phyloP scores from a whole-genome alignment of 2,329 filamentous ascomycete genomes.

The Aspergillus sp. region DNA sequence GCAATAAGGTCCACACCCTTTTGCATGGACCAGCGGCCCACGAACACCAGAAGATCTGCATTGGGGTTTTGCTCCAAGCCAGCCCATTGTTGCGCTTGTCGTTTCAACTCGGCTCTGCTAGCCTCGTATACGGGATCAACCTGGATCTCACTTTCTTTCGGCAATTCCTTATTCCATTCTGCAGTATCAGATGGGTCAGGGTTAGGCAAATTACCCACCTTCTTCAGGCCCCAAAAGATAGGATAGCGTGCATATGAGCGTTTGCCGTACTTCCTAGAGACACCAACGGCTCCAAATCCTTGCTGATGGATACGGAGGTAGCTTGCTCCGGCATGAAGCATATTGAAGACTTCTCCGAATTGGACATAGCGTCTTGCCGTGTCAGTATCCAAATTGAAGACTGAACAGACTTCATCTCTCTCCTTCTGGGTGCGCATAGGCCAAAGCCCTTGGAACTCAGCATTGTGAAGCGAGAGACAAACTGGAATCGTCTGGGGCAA shows the following conservation, averaged over 20 bases:
- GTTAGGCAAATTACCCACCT: constrained; percentile 65
- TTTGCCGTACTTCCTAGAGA: constrained; percentile 69
- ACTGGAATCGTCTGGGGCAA: constrained; percentile 64
- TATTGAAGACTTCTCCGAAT: constrained; percentile 69
- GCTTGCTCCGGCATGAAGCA: constrained; percentile 66
- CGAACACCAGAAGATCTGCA: constrained; percentile 68
- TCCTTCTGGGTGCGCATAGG: constrained; percentile 65
- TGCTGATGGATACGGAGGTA: constrained; percentile 68
- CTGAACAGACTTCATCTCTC: constrained; percentile 63
- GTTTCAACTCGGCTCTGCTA: constrained; percentile 55
- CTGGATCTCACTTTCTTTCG: constrained; percentile 51
- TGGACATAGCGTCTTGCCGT: constrained; percentile 64
- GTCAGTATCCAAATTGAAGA: constrained; percentile 63
- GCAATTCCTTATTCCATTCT: constrained; percentile 59
- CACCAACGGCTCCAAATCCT: constrained; percentile 68
- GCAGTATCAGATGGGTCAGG: constrained; percentile 67
- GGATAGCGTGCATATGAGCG: constrained; percentile 67
- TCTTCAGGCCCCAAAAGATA: constrained; percentile 68
- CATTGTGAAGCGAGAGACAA: constrained; percentile 68
- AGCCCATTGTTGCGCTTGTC: constrained; percentile 69
- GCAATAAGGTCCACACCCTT: constrained; percentile 70
- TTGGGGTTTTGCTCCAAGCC: constrained; percentile 62
- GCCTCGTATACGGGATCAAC: constrained; percentile 60
- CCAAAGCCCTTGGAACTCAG: constrained; percentile 70
- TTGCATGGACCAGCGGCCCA: constrained; percentile 69